phyloP scores from a whole-genome alignment of 306 rosid species.

The Aeschynomene evenia region DNA sequence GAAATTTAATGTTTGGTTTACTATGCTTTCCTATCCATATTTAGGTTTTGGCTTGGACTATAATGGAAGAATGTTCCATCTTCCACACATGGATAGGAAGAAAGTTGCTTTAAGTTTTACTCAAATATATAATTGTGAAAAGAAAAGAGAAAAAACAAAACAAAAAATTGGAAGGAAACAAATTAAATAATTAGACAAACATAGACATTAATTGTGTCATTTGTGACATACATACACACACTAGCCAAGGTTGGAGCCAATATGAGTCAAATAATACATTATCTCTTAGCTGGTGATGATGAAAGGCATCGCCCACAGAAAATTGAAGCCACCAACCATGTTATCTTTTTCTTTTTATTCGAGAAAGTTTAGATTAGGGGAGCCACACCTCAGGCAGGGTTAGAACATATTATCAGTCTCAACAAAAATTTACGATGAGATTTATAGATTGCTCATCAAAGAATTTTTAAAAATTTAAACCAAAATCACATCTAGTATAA shows the following conservation, averaged over 20 bases:
- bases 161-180: neutral
- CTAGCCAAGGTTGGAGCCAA: neutral
- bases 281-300: conserved; percentile 16
- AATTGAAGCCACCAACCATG: conserved; percentile 22
- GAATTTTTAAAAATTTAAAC: no score
- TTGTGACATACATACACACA: neutral
- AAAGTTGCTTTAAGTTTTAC: conserved; percentile 27
- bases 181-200: no score
- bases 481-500: no score
- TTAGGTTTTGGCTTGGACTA: neutral
- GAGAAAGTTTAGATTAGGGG: no score
- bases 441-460: no score
- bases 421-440: no score
- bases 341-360: no score
- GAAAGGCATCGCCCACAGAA: conserved; percentile 31
- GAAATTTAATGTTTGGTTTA: neutral
- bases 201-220: neutral
- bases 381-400: no score
- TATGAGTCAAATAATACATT: neutral
- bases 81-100: neutral
- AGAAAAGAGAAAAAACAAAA: no score
- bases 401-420: no score
- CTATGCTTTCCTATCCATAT: neutral
- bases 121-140: neutral
- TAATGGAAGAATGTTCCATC: neutral